Evolutionary conservation across 495 filamentous ascomycete species (phyloP), one percentile per base, ranked within the genome.

Genomic region (Talaromyces adpressus): DNA sequence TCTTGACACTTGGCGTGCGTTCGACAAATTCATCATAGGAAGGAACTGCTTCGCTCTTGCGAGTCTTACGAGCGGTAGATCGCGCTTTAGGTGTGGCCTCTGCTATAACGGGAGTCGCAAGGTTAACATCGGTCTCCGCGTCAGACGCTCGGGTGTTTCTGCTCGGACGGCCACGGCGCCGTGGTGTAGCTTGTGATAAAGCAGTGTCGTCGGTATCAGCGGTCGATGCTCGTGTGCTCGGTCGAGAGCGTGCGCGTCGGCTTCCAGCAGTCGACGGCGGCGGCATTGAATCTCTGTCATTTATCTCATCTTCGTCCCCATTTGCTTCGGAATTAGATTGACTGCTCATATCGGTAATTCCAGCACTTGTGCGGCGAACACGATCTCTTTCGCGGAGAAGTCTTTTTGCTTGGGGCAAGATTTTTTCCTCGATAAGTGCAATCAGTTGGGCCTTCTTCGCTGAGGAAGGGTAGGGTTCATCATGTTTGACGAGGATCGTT

Each of bases 401-500:
- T 69, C 87, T 90, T 64, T 81, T 84, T 6, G 91, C 86, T 67
- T 91, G 85, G 1, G 94, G 91, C 7, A 89, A 75, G 41, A 98
- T 82, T 62, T 93, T 80, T 47, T 90, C 80, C 67, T 89, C 87
- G 72, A 98, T 91, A 29, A 98, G 80, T 4, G 89, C 85, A 61
- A 98, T 77, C 47, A 98, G 87, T 66, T 96, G 87, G 1, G 85
- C 74, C 77, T 98, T 98, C 75, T 97, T 98, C 36, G 89, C 86
- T 57, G 92, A 84, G 7, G 91, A 85, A 1, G 92, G 87, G 74
- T 97, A 98, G 12, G 85, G 68, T 63, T 97, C 79, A 71, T 91
- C 88, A 75, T 98, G 88, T 61, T 85, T 87, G 66, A 98, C 87
- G 32, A 98, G 86, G 64, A 97, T 93, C 22, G 89, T 90, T 53